Evolutionary conservation across 1,284 basidiomycete species (phyloP).

Genomic region (Sporisorium scitamineum): DNA sequence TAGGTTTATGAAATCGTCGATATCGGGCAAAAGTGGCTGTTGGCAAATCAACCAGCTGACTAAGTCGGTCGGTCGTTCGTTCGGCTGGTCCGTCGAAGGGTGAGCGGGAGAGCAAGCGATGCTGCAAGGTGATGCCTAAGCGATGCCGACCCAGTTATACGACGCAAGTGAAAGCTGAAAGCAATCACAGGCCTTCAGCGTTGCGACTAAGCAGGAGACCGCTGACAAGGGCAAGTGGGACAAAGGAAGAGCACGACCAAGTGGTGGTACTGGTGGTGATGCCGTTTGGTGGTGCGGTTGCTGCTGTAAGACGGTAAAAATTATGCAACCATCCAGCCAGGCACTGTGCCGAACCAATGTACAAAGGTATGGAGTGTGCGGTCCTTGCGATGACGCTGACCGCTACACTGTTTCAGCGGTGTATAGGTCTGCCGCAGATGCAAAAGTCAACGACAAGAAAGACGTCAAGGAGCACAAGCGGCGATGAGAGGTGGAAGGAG

Average conservation of each 20-base stretch:
- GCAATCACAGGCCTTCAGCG: no score
- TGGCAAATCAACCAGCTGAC: not conserved
- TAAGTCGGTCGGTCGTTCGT: not conserved
- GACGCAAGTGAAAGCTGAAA: no score
- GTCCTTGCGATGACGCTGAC: not conserved
- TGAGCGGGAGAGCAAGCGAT: not conserved
- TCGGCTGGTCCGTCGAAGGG: not conserved
- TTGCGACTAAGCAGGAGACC: not conserved
- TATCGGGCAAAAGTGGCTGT: not conserved
- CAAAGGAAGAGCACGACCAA: not conserved
- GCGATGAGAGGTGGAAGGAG: not conserved
- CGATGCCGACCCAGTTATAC: no score
- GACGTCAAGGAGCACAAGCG: not conserved
- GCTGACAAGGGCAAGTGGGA: not conserved
- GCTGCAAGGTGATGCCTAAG: not conserved
- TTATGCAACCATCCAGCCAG: conserved; percentile 1
- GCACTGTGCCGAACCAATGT: not conserved
- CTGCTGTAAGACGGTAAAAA: not conserved
- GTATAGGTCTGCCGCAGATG: not conserved
- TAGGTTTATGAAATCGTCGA: not conserved
- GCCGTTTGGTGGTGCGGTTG: not conserved
- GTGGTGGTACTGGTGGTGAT: not conserved
- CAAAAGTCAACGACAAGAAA: not conserved
- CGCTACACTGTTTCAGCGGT: not conserved
- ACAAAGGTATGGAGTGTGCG: not conserved